Percentiles rank a stretch among this genome's conserved stretches.
Conservation (phyloP, 768 basidiomycete species). For the Strobilomyces dryophilus region DNA sequence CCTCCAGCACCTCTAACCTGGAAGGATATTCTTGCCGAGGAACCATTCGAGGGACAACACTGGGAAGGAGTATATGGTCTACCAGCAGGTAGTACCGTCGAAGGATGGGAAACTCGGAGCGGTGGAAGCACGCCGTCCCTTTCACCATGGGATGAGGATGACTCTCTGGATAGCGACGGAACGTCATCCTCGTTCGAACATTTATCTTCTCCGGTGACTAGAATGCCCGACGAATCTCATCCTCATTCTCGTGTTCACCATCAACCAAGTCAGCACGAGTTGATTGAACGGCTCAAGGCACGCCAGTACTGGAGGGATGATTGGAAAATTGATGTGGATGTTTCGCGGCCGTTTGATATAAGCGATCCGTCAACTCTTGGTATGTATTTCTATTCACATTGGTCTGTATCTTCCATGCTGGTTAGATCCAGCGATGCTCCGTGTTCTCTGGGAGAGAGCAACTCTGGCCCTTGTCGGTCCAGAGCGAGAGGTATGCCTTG, state of each 20-base stretch:
- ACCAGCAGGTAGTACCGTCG: conserved; percentile 43
- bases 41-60: conserved; percentile 82
- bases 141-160: conserved; percentile 60
- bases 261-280: conserved; percentile 36
- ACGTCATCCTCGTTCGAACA: conserved; percentile 11
- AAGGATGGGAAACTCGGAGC: conserved; percentile 43
- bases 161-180: conserved; percentile 26
- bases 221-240: not conserved
- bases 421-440: conserved; percentile 44
- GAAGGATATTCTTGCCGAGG: conserved; percentile 75
- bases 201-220: conserved; percentile 5
- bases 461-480: conserved; percentile 38
- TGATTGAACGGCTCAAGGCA: conserved; percentile 57
- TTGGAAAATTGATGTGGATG: conserved; percentile 50
- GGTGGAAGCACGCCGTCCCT: conserved; percentile 63
- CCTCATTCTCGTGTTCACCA: not conserved
- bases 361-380: conserved; percentile 74
- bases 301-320: conserved; percentile 73
- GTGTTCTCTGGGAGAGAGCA: conserved; percentile 35
- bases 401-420: not conserved
- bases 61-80: conserved; percentile 72
- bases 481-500: conserved; percentile 37
- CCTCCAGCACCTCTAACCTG: conserved; percentile 53
- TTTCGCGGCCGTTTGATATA: conserved; percentile 49
- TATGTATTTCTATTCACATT: conserved; percentile 20